Evolutionary conservation across 768 basidiomycete genomes (phyloP).

Genomic region (Nidularia sp.): DNA sequence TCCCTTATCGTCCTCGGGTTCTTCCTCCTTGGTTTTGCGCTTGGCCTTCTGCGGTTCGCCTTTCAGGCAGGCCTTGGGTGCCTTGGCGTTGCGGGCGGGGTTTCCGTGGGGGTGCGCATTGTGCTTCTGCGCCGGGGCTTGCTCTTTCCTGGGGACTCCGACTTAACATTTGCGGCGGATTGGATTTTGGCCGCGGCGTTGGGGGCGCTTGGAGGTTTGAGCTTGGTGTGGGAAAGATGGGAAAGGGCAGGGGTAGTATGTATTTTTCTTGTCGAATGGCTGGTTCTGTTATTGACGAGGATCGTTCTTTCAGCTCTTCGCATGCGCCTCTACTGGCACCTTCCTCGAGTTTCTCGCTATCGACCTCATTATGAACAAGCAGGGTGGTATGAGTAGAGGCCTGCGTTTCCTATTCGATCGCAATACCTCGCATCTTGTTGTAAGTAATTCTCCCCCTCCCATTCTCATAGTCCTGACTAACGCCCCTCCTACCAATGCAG

Average conservation of each 20-base stretch:
- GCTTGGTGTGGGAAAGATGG: conserved; percentile 31
- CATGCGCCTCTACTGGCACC: conserved; percentile 57
- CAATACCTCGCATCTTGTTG: conserved; percentile 52
- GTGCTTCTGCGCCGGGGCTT: conserved; percentile 46
- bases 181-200: conserved; percentile 50
- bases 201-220: conserved; percentile 35
- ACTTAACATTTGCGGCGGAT: conserved; percentile 32
- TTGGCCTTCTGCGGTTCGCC: conserved; percentile 52
- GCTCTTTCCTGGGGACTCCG: conserved; percentile 28
- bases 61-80: conserved; percentile 38
- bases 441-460: conserved; percentile 21
- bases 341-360: conserved; percentile 54
- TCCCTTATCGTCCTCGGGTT: conserved; percentile 43
- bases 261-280: conserved; percentile 2
- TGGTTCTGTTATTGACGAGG: background rate
- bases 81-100: conserved; percentile 50
- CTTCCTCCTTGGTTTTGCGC: conserved; percentile 44
- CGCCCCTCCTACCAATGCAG: conserved; percentile 19
- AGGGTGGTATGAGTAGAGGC: conserved; percentile 60
- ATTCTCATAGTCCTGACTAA: conserved; percentile 1
- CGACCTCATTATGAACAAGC: conserved; percentile 53
- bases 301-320: conserved; percentile 25
- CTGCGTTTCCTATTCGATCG: conserved; percentile 61
- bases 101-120: conserved; percentile 54
- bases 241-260: conserved; percentile 51